Percentiles rank a stretch among this genome's conserved stretches.
These are phyloP conservation scores for Hypholoma fasciculare DNA, from an alignment of 768 basidiomycete species.

Conservation along the genomic window DNA sequence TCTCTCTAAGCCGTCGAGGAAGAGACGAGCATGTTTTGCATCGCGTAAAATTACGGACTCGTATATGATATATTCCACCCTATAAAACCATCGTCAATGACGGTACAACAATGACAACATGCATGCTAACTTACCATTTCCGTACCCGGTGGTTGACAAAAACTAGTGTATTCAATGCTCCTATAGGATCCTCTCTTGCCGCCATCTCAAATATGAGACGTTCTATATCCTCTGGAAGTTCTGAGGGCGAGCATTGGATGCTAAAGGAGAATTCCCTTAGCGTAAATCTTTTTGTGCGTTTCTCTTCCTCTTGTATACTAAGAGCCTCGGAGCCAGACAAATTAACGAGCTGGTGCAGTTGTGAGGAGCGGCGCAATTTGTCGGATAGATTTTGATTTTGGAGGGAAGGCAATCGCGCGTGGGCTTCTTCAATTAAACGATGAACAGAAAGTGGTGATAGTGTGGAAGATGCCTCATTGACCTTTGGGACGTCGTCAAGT, in stretches of 20 bases:
- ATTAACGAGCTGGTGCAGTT: too few relatives aligned
- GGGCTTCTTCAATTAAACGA: too few relatives aligned
- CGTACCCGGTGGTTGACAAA: constrained; percentile 9
- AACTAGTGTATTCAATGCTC: constrained; percentile 5
- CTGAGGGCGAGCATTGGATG: not conserved
- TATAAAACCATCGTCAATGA: not conserved
- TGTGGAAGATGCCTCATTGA: not conserved
- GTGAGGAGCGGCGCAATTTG: too few relatives aligned
- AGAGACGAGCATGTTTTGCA: constrained; percentile 8
- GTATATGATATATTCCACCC: constrained; percentile 14
- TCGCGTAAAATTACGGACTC: constrained; percentile 6
- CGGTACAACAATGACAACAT: not conserved
- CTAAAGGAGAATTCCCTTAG: not conserved
- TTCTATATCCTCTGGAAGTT: constrained; percentile 12
- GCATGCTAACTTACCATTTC: constrained; percentile 5
- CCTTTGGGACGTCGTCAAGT: not conserved
- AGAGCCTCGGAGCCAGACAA: not conserved
- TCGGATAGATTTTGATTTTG: too few relatives aligned
- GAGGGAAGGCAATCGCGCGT: too few relatives aligned
- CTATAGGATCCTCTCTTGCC: constrained; percentile 1
- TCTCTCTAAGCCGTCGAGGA: constrained; percentile 7
- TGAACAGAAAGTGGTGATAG: too few relatives aligned
- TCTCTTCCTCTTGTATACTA: not conserved
- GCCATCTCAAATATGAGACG: constrained; percentile 11
- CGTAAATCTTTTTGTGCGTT: not conserved